Base-by-base conservation (phyloP, 2,329 filamentous ascomycete species). In the Penicillium sp. region DNA sequence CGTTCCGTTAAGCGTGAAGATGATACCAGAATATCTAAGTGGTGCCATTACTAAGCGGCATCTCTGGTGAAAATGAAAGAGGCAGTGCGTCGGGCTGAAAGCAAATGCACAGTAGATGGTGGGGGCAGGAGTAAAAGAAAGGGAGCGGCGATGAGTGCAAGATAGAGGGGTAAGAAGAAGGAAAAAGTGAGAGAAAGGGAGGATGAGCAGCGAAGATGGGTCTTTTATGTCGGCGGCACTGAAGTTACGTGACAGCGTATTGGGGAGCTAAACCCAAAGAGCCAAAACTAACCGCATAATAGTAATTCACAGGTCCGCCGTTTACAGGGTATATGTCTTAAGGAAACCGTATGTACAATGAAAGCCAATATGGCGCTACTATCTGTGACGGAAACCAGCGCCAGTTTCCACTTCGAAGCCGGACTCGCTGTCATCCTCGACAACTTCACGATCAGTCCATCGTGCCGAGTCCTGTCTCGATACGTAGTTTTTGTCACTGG, bases 401-500 rank as follows among this genome's bases (percentile, higher is more conserved):
- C 61, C 52, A 14, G 51, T 56, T 3, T 67, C 66, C 31, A 62
- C 66, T 26, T 68, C 69, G 31, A 70, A 62, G 0, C 66, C 68
- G 10, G 62, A 73, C 30, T 75, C 71, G 48, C 78, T 76, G 46
- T 75, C 77, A 53, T 81, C 75, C 26, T 74, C 78, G 10, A 77
- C 76, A 76, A 84, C 87, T 67, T 88, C 85, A 11, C 80, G 77
- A 46, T 89, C 86, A 67, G 84, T 88, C 87, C 87, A 89, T 4
- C 79, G 80, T 51, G 82, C 77, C 3, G 83, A 86, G 62, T 88
- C 85, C 44, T 66, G 63, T 26, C 68, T 64, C 25, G 68, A 58
- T 26, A 69, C 59, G 12, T 53, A 57, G 5, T 36, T 42, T 11
- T 46, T 31, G 17, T 47, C 59, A 12, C 50, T 44, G 8, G 43